These are phyloP conservation scores for Panus rudis DNA, from an alignment of 768 basidiomycete genomes.

Conservation along the genomic window DNA sequence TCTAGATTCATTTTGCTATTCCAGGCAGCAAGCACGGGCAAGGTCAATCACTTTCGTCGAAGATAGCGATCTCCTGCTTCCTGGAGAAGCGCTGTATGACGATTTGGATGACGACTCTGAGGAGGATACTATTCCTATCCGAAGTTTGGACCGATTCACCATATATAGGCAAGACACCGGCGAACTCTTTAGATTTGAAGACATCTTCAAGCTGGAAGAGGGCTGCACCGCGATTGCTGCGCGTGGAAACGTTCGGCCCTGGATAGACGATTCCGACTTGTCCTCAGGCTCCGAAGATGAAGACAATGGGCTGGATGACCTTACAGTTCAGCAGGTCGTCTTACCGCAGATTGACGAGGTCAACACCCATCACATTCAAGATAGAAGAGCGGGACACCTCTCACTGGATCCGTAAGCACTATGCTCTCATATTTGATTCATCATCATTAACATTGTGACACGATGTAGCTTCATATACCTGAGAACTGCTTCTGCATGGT, in stretches of 20 bases:
- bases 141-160: slow-evolving; percentile 45
- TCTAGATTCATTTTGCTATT: no score
- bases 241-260: slow-evolving; percentile 32
- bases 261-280: slow-evolving; percentile 27
- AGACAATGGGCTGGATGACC: slow-evolving; percentile 17
- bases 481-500: slow-evolving; percentile 60
- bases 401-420: slow-evolving; percentile 39
- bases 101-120: slow-evolving; percentile 16
- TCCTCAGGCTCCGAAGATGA: slow-evolving; percentile 20
- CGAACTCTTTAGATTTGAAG: slow-evolving; percentile 33
- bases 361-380: slow-evolving; percentile 36
- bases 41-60: no score
- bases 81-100: slow-evolving; percentile 33
- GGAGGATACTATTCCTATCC: slow-evolving; percentile 44
- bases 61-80: slow-evolving; percentile 36
- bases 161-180: slow-evolving; percentile 38
- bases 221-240: slow-evolving; percentile 18
- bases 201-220: slow-evolving; percentile 24
- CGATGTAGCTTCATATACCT: slow-evolving; percentile 52
- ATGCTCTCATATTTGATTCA: neutral
- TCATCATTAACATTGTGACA: neutral
- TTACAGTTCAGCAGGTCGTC: slow-evolving; percentile 26
- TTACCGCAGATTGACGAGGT: slow-evolving; percentile 41
- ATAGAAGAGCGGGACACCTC: slow-evolving; percentile 13
- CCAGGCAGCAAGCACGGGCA: no score